Evolutionary conservation across 1,284 basidiomycete genomes (phyloP), one percentile per base, ranked within the genome.

Genomic region (Uromyces viciae-fabae): DNA sequence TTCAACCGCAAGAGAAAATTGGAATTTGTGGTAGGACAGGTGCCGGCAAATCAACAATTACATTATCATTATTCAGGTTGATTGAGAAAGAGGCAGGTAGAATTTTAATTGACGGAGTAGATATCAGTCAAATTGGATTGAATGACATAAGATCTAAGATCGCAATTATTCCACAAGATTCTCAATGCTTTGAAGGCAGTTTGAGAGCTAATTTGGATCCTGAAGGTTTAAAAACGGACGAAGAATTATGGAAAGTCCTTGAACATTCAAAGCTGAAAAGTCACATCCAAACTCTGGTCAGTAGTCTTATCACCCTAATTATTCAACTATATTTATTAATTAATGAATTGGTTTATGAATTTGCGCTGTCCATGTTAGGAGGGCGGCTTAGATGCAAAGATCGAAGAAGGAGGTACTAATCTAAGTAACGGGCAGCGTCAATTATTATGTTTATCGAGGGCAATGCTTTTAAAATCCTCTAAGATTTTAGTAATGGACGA

Each of bases 21-120:
- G 49, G 72, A 52, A 89, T 95, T 3, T 91, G 91, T 84, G 95
- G 95, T 1, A 88, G 95, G 82, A 98, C 95, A 0, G 94, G 95
- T 0, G 93, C 94, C n/a, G 95, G 95, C 82, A 97, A 97, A 87
- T 92, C 91, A 38, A 92, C 92, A 2, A 89, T 95, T 81, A 88
- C 91, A 68, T 86, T 89, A 46, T 88, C 86, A 4, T 85, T 94
- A 0, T 92, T 93, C 88, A 89, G 92, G 1, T 92, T 96, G 83
- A 90, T 96, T 82, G 95, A 98, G 85, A 91, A 93, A 0, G 88
- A 89, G 0, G 88, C 88, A 64, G 96, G 95, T 11, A 89, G 89
- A 1, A 95, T 99, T 76, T 84, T 89, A 15, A 92, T 97, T 73
- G 94, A 98, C 85, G 92, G 90, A 5, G 88, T 94, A 4, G 93